Evolutionary conservation across 2,329 filamentous ascomycete genomes (phyloP), one percentile per base, ranked within the genome.

Genomic region (Sphaerostilbella broomeana): DNA sequence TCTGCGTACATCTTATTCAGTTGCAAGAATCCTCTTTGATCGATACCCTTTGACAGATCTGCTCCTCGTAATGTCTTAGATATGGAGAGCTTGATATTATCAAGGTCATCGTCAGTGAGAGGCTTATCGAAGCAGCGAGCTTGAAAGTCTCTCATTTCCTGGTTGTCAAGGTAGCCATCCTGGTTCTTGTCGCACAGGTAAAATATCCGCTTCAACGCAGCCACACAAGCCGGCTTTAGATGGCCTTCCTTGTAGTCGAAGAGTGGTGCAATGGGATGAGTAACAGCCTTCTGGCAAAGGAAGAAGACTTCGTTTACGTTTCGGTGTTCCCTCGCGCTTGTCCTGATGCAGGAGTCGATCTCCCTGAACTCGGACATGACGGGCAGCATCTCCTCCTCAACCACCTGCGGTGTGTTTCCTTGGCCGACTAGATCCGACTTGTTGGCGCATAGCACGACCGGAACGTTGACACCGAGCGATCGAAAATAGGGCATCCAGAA

Each of bases 401-500:
- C 79, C 7, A 95, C 83, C 59, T 95, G 86, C 0, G 86, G 75
- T 7, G 86, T 87, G 43, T 74, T 84, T 28, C 78, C 81, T 51
- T 84, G 81, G 3, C 75, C 77, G 3, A 79, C 77, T 38, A 95
- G 70, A 54, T 98, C 92, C n/a, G 87, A 86, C 63, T 98, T 98
- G 70, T 97, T 97, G 56, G 92, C 88, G 56, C 92, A 97, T 41
- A 98, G 69, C 30, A 98, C 89, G 9, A 98, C 92, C 0, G 92
- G 92, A 16, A 98, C 88, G 59, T 98, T 98, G 58, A 98, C 92
- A n/a, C 92, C 92, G 26, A 98, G 76, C 4, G 89, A 95, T 45
- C 92, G 84, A 58, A 98, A 97, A 63, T 95, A 94, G 9, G 92
- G 92, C 77, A 98, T 84, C 92, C 92, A 98, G 63, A 97, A 98